Evolutionary conservation across 2,329 filamentous ascomycete genomes (phyloP).

Genomic region (Bisporella sp.): DNA sequence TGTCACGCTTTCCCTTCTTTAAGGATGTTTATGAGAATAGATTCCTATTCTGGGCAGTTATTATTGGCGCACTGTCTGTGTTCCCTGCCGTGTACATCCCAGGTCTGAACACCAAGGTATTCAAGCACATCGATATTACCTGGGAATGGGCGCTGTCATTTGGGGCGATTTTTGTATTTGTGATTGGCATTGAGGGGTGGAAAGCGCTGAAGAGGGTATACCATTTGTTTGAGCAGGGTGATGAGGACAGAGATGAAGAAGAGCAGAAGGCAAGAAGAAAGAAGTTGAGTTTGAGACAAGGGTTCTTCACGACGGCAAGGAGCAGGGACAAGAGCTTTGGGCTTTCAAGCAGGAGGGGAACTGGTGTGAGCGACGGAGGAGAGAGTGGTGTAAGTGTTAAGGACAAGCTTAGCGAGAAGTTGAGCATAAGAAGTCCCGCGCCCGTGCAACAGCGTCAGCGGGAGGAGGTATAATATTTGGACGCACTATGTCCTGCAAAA

Average conservation of each 20-base stretch:
- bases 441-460: too few species aligned
- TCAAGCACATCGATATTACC: conserved; percentile 52
- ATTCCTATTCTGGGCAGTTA: conserved; percentile 51
- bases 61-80: conserved; percentile 44
- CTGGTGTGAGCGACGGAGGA: too few species aligned
- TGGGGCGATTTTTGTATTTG: conserved; percentile 49
- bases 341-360: too few species aligned
- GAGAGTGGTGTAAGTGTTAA: too few species aligned
- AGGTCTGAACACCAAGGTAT: conserved; percentile 53
- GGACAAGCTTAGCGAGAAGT: too few species aligned
- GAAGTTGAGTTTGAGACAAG: conserved; percentile 24
- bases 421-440: too few species aligned
- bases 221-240: conserved; percentile 23
- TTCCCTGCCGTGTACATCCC: conserved; percentile 59
- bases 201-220: conserved; percentile 49
- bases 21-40: conserved; percentile 46
- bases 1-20: conserved; percentile 31
- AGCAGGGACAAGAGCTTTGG: background rate
- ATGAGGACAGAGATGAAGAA: conserved; percentile 16
- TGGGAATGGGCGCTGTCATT: conserved; percentile 62
- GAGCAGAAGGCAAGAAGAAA: conserved; percentile 1
- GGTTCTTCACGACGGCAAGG: conserved; percentile 27
- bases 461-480: too few species aligned
- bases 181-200: conserved; percentile 53
- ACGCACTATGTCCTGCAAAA: too few species aligned